A percentile compares a stretch with the other conserved stretches of the same genome.
phyloP scores from a whole-genome alignment of 495 filamentous ascomycete genomes.

The Xylaria intraflava region DNA sequence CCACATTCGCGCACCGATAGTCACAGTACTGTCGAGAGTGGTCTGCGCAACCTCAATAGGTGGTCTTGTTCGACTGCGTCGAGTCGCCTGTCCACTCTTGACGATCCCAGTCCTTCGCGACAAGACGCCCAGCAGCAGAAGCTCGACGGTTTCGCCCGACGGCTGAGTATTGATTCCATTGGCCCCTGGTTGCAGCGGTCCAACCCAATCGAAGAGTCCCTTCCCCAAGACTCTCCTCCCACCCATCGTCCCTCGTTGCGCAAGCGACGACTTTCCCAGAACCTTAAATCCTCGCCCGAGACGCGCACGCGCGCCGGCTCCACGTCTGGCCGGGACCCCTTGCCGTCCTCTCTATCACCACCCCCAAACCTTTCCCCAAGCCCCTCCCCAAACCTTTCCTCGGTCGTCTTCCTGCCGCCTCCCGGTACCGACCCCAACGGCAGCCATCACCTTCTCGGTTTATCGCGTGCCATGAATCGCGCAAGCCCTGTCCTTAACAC shows the following conservation, averaged over 20 bases:
- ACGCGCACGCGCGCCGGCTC: not conserved
- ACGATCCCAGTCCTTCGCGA: slow-evolving; percentile 9
- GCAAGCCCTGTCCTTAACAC: slow-evolving; percentile 9
- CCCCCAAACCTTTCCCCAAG: slow-evolving; percentile 9
- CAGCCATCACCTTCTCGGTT: slow-evolving; percentile 10
- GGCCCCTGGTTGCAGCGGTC: slow-evolving; percentile 18
- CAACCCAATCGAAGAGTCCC: no score
- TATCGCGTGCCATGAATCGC: slow-evolving; percentile 13
- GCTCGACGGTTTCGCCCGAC: slow-evolving; percentile 28
- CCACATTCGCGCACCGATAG: slow-evolving; percentile 39
- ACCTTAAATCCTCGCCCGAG: slow-evolving; percentile 14
- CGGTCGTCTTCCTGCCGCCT: slow-evolving; percentile 21
- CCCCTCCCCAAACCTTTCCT: slow-evolving; percentile 17
- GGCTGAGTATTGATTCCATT: slow-evolving; percentile 41
- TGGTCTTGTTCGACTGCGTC: slow-evolving; percentile 76
- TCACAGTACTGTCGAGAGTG: slow-evolving; percentile 49
- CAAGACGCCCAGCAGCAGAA: slow-evolving; percentile 10
- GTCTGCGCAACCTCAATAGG: slow-evolving; percentile 67
- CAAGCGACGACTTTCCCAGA: slow-evolving; percentile 17
- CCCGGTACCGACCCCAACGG: slow-evolving; percentile 20
- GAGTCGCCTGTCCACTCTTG: slow-evolving; percentile 52
- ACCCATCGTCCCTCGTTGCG: slow-evolving; percentile 20
- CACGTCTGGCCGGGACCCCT: slow-evolving; percentile 5
- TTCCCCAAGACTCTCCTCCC: slow-evolving; percentile 1
- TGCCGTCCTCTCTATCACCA: slow-evolving; percentile 25